These are phyloP conservation scores for Colletotrichum zoysiae DNA, from an alignment of 2,329 filamentous ascomycete species.

Conservation along the genomic window DNA sequence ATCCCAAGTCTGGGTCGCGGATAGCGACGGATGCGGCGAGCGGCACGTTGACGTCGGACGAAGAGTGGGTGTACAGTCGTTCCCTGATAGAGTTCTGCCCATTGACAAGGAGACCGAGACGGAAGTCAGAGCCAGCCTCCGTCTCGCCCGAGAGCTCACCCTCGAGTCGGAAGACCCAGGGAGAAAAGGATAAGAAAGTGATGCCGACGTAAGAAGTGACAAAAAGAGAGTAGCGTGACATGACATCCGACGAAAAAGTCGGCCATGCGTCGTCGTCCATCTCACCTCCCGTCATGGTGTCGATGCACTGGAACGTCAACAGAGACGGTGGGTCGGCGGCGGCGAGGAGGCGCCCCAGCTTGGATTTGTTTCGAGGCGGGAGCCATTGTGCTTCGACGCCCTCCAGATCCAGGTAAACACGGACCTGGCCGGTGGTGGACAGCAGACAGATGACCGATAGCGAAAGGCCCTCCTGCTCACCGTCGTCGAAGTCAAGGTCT, in stretches of 20 bases:
- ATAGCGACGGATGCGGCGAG: slow-evolving; percentile 68
- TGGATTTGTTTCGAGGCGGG: slow-evolving; percentile 67
- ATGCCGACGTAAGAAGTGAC: slow-evolving; percentile 72
- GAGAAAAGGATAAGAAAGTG: slow-evolving; percentile 69
- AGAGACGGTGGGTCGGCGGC: slow-evolving; percentile 60
- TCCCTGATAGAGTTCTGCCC: slow-evolving; percentile 69
- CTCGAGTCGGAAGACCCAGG: slow-evolving; percentile 75
- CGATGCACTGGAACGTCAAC: slow-evolving; percentile 72
- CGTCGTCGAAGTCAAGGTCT: slow-evolving; percentile 68
- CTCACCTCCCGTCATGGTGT: slow-evolving; percentile 68
- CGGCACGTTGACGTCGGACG: slow-evolving; percentile 59
- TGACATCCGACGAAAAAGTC: slow-evolving; percentile 71
- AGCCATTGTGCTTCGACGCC: slow-evolving; percentile 77
- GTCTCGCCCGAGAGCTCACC: slow-evolving; percentile 69
- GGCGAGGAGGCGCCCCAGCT: slow-evolving; percentile 54
- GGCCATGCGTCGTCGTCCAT: slow-evolving; percentile 71
- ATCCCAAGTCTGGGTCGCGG: slow-evolving; percentile 72
- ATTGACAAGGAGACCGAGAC: slow-evolving; percentile 70
- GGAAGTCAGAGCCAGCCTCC: slow-evolving; percentile 70
- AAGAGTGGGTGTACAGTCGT: slow-evolving; percentile 67
- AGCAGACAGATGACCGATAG: slow-evolving; percentile 71
- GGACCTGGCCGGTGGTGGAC: slow-evolving; percentile 70
- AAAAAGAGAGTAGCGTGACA: slow-evolving; percentile 73
- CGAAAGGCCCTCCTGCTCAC: slow-evolving; percentile 71
- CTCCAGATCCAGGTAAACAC: slow-evolving; percentile 72